Percentiles rank a stretch among this genome's conserved stretches.
phyloP scores from a whole-genome alignment of 768 basidiomycete species.

The Austroboletus eburneus region DNA sequence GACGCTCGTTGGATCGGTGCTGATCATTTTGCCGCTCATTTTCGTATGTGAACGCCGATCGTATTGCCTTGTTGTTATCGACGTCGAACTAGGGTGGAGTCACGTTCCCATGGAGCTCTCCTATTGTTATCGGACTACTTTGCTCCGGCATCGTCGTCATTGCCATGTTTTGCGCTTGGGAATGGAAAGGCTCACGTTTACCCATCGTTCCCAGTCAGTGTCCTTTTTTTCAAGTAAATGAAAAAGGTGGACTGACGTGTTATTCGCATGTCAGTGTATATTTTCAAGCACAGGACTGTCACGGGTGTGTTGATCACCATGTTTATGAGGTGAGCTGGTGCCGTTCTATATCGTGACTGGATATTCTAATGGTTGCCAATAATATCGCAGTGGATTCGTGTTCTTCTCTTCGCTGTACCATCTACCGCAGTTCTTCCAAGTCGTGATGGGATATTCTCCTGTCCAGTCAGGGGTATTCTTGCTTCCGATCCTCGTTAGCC shows the following conservation, averaged over 20 bases:
- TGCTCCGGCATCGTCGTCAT: conserved; percentile 52
- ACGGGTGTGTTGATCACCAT: conserved; percentile 65
- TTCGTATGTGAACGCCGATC: conserved; percentile 44
- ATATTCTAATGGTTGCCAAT: conserved; percentile 1
- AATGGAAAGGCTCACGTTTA: conserved; percentile 64
- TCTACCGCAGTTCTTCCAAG: conserved; percentile 74
- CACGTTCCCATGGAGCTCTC: conserved; percentile 68
- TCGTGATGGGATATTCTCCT: conserved; percentile 62
- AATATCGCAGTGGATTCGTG: conserved; percentile 48
- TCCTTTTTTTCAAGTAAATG: not conserved
- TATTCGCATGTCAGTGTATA: conserved; percentile 53
- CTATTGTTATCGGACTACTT: conserved; percentile 58
- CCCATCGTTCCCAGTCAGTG: conserved; percentile 69
- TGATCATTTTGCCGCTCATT: conserved; percentile 66
- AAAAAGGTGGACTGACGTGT: not conserved
- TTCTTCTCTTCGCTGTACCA: conserved; percentile 67
- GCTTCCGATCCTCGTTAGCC: conserved; percentile 63
- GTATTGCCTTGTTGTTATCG: not conserved
- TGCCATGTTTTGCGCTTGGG: conserved; percentile 61
- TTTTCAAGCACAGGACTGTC: conserved; percentile 65
- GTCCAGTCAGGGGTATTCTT: conserved; percentile 63
- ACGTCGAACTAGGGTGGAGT: conserved; percentile 52
- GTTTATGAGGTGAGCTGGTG: conserved; percentile 58
- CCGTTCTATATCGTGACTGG: not conserved
- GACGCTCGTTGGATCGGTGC: conserved; percentile 55